Base-by-base conservation (phyloP, 345 rosid genomes). In the Syzygium jambos region DNA sequence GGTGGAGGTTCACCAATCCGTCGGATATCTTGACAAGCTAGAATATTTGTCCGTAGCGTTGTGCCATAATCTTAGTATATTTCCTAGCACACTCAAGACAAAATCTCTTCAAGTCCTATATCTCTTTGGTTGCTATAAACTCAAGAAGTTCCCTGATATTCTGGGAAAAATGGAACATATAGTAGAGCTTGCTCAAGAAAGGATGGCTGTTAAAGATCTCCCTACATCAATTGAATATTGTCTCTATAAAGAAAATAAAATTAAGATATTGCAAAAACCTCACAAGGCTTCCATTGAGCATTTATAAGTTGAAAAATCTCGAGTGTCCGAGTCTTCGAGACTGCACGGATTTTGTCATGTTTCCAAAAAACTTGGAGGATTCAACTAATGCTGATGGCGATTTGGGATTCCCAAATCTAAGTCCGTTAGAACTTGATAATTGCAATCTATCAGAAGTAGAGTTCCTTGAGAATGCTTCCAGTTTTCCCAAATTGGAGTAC, bases 341-440 rank as follows among this genome's bases (percentile, higher is more conserved):
- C 3, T 65, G 78, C 78, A 15, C 78, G 1, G 16, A 29, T 65
- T 30, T 65, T 6, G 11, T 30, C 78, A 14, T 7, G 41, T 65
- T 65, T 65, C 78, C 78, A 29, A 65, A 65, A 5, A 7, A 15
- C 78, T 15, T 16, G 78, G 5, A 15, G 22, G 38, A 63, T 63
- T 14, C 38, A 63, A 63, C 1, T 13, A 0, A 63, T 13, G 4
- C 19, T 3, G 2, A 63, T n/a, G 73, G 19, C 2, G 1, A n/a
- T 63, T 11, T n/a, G 17, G 68, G 68, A 59, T 59, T 27, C 7
- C 14, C 3, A 19, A 54, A 54, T 54, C 57, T 54, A 7, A 1
- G 5, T 1, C 0, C 0, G 25, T 11, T 54, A 19, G 4, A 0
- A 19, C 68, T 59, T 59, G 3, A 6, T 59, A 17, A 17, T 2